Conservation (phyloP, 768 basidiomycete genomes). For the Trametes sanguinea region DNA sequence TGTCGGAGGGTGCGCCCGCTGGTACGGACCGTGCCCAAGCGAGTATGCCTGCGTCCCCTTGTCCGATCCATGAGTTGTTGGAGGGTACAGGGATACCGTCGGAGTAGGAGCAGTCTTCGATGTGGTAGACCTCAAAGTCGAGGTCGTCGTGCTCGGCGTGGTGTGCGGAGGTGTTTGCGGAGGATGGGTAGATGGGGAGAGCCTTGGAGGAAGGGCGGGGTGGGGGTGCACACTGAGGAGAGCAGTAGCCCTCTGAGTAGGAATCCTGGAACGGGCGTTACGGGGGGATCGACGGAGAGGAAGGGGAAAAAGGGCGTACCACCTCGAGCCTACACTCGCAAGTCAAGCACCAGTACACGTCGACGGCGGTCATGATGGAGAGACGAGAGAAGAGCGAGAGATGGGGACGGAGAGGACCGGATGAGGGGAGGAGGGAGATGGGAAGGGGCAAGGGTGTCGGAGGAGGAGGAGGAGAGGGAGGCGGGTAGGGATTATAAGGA, state of each 20-base stretch:
- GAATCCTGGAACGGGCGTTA: constrained; percentile 37
- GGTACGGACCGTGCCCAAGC: constrained; percentile 40
- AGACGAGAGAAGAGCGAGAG: background rate
- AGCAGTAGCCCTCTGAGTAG: constrained; percentile 52
- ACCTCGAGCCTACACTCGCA: constrained; percentile 60
- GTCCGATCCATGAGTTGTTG: constrained; percentile 39
- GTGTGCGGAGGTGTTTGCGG: constrained; percentile 11
- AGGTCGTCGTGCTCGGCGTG: constrained; percentile 15
- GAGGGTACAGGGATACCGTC: background rate
- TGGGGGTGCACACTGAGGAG: constrained; percentile 43
- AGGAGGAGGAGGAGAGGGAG: constrained; percentile 15
- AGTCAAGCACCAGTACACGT: constrained; percentile 71
- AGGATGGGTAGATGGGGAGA: constrained; percentile 17
- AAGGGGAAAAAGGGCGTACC: constrained; percentile 31
- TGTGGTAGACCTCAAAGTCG: constrained; percentile 12
- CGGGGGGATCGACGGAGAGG: constrained; percentile 10
- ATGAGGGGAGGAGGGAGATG: constrained; percentile 13
- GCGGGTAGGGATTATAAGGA: constrained; percentile 20
- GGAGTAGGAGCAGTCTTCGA: constrained; percentile 1
- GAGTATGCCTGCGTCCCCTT: constrained; percentile 44
- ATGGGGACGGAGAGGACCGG: background rate
- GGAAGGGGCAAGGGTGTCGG: constrained; percentile 26
- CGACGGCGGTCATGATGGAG: constrained; percentile 44
- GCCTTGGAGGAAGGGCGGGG: constrained; percentile 26
- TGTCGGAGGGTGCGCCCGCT: constrained; percentile 23